Base-by-base conservation (phyloP, 352 stramenopile genomes). In the Pythium grandisporangium region DNA sequence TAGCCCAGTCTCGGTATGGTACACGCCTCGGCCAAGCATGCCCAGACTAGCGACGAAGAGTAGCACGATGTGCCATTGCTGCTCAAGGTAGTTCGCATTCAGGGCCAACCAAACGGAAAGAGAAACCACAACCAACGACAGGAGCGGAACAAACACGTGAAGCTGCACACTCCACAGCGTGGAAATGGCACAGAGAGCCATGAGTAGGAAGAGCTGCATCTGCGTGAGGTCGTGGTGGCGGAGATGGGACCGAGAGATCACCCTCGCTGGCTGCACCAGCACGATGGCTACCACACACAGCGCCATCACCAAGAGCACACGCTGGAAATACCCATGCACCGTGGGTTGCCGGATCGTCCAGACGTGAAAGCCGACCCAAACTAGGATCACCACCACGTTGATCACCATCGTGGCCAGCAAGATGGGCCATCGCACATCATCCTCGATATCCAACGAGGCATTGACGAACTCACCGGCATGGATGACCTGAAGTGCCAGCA, bases 111-210 rank as follows among this genome's bases (percentile, higher is more conserved):
- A 83, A 12, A 34, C 53, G 7, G 45, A 50, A 6, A 74, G 29
- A 10, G 41, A 48, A 5, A 67, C 16, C 12, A 58, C 19, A 0
- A 66, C 42, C n/a, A 65, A 50, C 8, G 20, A 36, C 5, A 58
- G 58, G 19, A 72, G 39, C 2, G 27, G 40, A 6, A 47, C 62
- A 48, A 66, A 85, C 12, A 55, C 37, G 17, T 70, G 25, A 45
- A 85, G 77, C 42, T 83, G 70, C n/a, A 59, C 56, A 36, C 68
- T 66, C 67, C 72, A 85, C 13, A 68, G 61, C 23, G 58, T 80
- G 6, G 67, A 61, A 26, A 79, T 62, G 17, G 58, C 51, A 4
- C 60, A 66, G 2, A 82, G 45, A 8, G 62, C 27, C 57, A 83
- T 65, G 36, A 82, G 37, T 34, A 80, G 35, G 45, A 79, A 77